Percentiles rank a stretch among this genome's conserved stretches.
phyloP scores from a whole-genome alignment of 2,329 filamentous ascomycete genomes.

The Fusarium solani-melongenae region DNA sequence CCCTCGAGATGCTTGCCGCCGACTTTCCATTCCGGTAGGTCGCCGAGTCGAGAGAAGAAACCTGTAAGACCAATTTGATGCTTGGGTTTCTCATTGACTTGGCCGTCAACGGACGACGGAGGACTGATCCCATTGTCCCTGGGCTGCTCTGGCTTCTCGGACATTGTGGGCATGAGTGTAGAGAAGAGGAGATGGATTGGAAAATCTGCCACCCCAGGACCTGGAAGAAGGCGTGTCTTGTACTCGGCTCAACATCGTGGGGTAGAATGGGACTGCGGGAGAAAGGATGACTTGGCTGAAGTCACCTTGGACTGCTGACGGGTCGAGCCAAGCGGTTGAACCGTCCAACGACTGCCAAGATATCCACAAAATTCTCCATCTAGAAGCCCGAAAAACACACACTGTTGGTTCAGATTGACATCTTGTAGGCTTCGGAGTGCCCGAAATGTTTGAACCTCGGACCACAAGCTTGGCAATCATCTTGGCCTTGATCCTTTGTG shows the following conservation, averaged over 20 bases:
- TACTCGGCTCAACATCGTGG: background rate
- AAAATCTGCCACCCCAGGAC: background rate
- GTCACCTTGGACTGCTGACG: background rate
- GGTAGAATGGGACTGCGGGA: background rate
- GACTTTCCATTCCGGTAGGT: slow-evolving; percentile 41
- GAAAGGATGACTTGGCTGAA: background rate
- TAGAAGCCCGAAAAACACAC: background rate
- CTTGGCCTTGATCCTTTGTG: background rate
- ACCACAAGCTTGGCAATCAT: background rate
- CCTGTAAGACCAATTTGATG: slow-evolving; percentile 10
- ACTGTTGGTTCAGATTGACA: background rate
- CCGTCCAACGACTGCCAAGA: background rate
- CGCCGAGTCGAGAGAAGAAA: slow-evolving; percentile 31
- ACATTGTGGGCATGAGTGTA: background rate
- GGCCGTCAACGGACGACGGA: background rate
- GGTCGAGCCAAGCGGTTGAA: background rate
- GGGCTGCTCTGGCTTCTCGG: background rate
- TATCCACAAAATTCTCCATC: background rate
- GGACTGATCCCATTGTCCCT: background rate
- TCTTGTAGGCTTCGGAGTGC: background rate
- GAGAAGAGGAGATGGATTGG: background rate
- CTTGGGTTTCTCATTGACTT: background rate
- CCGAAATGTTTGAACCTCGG: background rate
- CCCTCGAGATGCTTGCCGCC: slow-evolving; percentile 38
- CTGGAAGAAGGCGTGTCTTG: background rate